Base-by-base conservation (phyloP, 2,329 filamentous ascomycete species). In the Aspergillus ibericus region DNA sequence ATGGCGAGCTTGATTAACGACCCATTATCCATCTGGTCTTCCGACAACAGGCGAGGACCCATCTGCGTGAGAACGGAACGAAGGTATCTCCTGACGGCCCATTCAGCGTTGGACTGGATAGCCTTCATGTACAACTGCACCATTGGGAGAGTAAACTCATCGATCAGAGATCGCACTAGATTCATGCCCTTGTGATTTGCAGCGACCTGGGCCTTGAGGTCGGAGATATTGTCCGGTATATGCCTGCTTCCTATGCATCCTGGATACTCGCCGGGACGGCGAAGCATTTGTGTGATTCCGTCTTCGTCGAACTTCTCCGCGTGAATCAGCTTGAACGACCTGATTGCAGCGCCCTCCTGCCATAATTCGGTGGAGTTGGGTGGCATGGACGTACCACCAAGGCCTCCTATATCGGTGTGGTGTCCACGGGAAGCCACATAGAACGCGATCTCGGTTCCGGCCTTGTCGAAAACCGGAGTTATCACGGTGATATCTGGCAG, bases 11-110 rank as follows among this genome's bases (percentile, higher is more conserved):
- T 81, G 66, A 93, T 92, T 0, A 89, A 88, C n/a, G 84, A 89
- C 29, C 90, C 90, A 67, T 93, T 90, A 66, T 95, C 91, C 88
- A 93, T 93, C 75, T 86, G 89, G 68, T 95, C 91, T 8, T 87
- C 78, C 0, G 91, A 88, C 84, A 53, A 38, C 18, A 66, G 2
- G 81, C 82, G 1, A 92, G 83, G 54, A 82, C 82, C 54, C n/a
- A 90, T 89, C 35, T 84, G 82, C 59, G 81, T 81, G 67, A 85
- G 83, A 22, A 92, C 85, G 18, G 25, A 34, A 46, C 59, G 60
- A 13, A 62, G 53, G n/a, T 59, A 42, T 53, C 82, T 83, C 18
- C 88, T 82, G 0, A 95, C 90, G 36, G 86, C 88, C 1, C 85
- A 76, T 61, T 91, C 90, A 0, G 90, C 90, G 53, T 92, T 92